phyloP scores from a whole-genome alignment of 441 rosid genomes.

The Erodium trifolium region DNA sequence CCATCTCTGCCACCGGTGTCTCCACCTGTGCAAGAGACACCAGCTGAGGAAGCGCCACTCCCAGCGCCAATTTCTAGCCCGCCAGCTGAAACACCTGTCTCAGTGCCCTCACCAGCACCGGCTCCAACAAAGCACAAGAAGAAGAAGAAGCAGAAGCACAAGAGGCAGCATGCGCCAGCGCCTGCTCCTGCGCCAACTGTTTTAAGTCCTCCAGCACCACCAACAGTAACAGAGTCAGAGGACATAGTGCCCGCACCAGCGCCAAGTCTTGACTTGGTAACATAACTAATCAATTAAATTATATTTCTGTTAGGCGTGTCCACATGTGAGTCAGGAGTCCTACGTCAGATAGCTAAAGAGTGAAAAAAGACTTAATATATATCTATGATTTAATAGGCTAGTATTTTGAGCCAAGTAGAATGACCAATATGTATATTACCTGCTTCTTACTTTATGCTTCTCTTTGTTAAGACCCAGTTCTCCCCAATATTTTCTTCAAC shows the following conservation, averaged over 20 bases:
- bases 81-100: slow-evolving; percentile 36
- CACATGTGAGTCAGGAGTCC: too few species aligned
- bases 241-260: slow-evolving; percentile 80
- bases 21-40: slow-evolving; percentile 21
- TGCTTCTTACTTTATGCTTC: too few species aligned
- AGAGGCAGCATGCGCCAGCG: slow-evolving; percentile 43
- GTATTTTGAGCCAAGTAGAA: too few species aligned
- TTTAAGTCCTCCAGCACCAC: slow-evolving; percentile 87
- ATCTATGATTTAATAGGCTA: too few species aligned
- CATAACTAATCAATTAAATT: neutral
- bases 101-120: slow-evolving; percentile 43
- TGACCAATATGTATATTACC: too few species aligned
- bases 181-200: slow-evolving; percentile 70
- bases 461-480: too few species aligned
- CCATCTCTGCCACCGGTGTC: slow-evolving; percentile 22
- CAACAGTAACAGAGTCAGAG: slow-evolving; percentile 43
- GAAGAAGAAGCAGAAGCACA: slow-evolving; percentile 62
- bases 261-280: slow-evolving; percentile 55
- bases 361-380: too few species aligned
- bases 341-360: too few species aligned
- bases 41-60: slow-evolving; percentile 21
- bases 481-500: too few species aligned
- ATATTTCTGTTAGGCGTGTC: slow-evolving; percentile 2
- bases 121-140: slow-evolving; percentile 64
- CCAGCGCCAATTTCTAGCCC: slow-evolving; percentile 39